These are phyloP conservation scores for Lepidopterella palustris DNA, from an alignment of 495 filamentous ascomycete species.

Conservation along the genomic window DNA sequence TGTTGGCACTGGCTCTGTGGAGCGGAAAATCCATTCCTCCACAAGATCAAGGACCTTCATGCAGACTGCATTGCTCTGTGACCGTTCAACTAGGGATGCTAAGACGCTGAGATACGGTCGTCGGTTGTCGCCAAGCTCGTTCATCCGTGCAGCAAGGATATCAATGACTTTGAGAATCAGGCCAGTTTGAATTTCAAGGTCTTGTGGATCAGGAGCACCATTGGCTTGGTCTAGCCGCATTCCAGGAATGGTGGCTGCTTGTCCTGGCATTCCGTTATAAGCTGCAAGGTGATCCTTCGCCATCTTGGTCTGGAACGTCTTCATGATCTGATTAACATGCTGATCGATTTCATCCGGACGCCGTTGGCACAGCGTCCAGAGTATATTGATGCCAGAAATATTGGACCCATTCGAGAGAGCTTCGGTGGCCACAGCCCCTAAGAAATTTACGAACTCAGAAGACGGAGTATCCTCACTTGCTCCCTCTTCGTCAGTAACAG, in stretches of 20 bases:
- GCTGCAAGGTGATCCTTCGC: slow-evolving; percentile 83
- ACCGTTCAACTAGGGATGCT: slow-evolving; percentile 91
- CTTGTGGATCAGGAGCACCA: slow-evolving; percentile 61
- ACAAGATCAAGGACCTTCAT: slow-evolving; percentile 89
- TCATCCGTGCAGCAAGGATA: slow-evolving; percentile 83
- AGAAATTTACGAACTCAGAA: slow-evolving; percentile 71
- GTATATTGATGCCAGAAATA: slow-evolving; percentile 78
- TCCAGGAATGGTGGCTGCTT: slow-evolving; percentile 14
- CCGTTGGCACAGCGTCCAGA: slow-evolving; percentile 82
- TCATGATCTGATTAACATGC: slow-evolving; percentile 84
- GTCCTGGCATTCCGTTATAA: slow-evolving; percentile 19
- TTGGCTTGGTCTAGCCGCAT: slow-evolving; percentile 34
- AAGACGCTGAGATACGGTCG: slow-evolving; percentile 90
- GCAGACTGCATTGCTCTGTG: slow-evolving; percentile 74
- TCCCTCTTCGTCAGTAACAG: slow-evolving; percentile 77
- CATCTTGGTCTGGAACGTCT: slow-evolving; percentile 84
- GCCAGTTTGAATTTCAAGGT: slow-evolving; percentile 75
- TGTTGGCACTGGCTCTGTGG: slow-evolving; percentile 87
- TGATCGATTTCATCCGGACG: slow-evolving; percentile 80
- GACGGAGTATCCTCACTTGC: slow-evolving; percentile 61
- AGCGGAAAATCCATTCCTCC: slow-evolving; percentile 92
- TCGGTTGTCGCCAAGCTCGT: slow-evolving; percentile 83
- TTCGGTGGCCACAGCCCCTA: slow-evolving; percentile 77
- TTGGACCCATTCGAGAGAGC: slow-evolving; percentile 69
- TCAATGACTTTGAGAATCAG: slow-evolving; percentile 93